Percentiles rank a stretch among this genome's conserved stretches.
Conservation (phyloP, 1,139 yeast genomes). For the Saccharomyces hybrid region DNA sequence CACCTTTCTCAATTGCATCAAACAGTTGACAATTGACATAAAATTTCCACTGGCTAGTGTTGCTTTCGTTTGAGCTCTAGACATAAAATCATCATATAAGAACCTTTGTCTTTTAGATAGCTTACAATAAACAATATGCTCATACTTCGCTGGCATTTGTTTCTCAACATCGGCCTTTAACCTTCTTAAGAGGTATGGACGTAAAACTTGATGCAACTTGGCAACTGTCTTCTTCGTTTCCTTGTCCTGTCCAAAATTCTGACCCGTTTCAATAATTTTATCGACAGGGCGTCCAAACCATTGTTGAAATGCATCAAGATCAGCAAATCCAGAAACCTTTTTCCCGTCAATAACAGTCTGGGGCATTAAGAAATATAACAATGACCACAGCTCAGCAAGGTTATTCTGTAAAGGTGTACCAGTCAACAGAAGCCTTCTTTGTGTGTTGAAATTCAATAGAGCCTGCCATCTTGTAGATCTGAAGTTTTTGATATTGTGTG, state of each 20-base stretch:
- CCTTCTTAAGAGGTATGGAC: slow-evolving; percentile 88
- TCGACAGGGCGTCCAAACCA: slow-evolving; percentile 99
- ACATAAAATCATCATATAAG: slow-evolving; percentile 94
- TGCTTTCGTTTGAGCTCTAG: slow-evolving; percentile 90
- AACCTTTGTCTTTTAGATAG: slow-evolving; percentile 87
- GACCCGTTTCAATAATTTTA: slow-evolving; percentile 71
- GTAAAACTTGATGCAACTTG: slow-evolving; percentile 82
- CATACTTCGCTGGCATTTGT: slow-evolving; percentile 98
- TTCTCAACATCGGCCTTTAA: slow-evolving; percentile 95
- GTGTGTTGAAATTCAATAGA: slow-evolving; percentile 83
- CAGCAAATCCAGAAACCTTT: slow-evolving; percentile 88
- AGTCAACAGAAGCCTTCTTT: slow-evolving; percentile 75
- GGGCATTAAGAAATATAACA: slow-evolving; percentile 92
- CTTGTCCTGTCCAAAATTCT: slow-evolving; percentile 43
- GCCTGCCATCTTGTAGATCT: slow-evolving; percentile 98
- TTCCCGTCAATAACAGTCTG: slow-evolving; percentile 35
- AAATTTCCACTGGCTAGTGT: slow-evolving; percentile 93
- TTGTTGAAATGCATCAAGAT: slow-evolving; percentile 88
- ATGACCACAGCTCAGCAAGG: slow-evolving; percentile 88
- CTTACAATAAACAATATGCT: slow-evolving; percentile 88
- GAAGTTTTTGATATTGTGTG: slow-evolving; percentile 95
- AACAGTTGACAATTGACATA: slow-evolving; percentile 88
- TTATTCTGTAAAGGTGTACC: slow-evolving; percentile 96
- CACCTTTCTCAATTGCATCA: slow-evolving; percentile 96
- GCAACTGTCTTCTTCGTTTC: slow-evolving; percentile 84